Conservation (phyloP, 1,284 basidiomycete species). For the Cutaneotrichosporon daszewskae region DNA sequence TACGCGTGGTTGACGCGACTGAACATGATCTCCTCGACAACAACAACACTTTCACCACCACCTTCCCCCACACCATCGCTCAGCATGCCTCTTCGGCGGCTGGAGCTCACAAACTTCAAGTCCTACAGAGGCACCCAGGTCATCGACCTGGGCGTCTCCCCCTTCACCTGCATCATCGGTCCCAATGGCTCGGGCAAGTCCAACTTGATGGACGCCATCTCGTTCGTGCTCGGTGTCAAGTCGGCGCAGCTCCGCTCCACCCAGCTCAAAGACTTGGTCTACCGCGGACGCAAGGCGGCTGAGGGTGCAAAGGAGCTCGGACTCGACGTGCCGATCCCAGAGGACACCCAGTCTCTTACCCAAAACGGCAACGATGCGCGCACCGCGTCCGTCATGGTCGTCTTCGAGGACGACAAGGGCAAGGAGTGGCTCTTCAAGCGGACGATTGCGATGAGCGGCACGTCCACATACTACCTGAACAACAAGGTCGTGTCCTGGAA, state of each 20-base stretch:
- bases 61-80: neutral
- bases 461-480: constrained; percentile 84
- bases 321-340: constrained; percentile 38
- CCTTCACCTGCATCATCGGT: constrained; percentile 93
- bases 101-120: constrained; percentile 90
- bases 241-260: constrained; percentile 87
- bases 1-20: neutral
- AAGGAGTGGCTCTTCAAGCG: constrained; percentile 73
- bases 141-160: constrained; percentile 48
- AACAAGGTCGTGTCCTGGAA: constrained; percentile 70
- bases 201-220: constrained; percentile 99
- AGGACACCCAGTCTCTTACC: constrained; percentile 19
- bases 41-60: constrained; percentile 6
- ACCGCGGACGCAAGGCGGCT: constrained; percentile 71
- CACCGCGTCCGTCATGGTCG: constrained; percentile 90
- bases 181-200: constrained; percentile 99
- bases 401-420: constrained; percentile 68
- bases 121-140: constrained; percentile 64
- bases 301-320: constrained; percentile 49
- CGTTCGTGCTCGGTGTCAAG: constrained; percentile 95
- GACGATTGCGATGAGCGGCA: constrained; percentile 78
- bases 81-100: constrained; percentile 50
- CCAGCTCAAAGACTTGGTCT: constrained; percentile 91
- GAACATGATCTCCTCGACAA: neutral
- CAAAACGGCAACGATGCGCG: constrained; percentile 58